Evolutionary conservation across 192 early-diverging fungal genomes (phyloP).

Genomic region (Backusella liffmaniae): DNA sequence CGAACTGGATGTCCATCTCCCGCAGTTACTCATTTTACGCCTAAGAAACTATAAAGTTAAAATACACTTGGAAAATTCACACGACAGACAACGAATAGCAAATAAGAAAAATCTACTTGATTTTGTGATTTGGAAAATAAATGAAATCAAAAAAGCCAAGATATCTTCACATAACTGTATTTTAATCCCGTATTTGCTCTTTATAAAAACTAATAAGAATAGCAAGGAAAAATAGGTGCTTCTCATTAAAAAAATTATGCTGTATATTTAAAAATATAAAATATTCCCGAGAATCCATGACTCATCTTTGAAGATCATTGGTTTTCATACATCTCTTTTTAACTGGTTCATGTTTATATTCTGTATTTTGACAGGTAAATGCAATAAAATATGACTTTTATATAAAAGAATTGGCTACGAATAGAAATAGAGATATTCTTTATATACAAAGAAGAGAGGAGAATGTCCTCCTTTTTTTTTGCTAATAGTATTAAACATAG

Average conservation of each 20-base stretch:
- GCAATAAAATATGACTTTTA: neutral
- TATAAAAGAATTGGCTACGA: neutral
- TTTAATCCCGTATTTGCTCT: neutral
- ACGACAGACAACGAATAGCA: neutral
- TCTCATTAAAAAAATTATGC: neutral
- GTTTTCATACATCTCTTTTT: neutral
- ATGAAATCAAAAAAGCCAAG: neutral
- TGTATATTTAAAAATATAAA: neutral
- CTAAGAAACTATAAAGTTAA: neutral
- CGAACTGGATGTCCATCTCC: neutral
- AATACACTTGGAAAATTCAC: neutral
- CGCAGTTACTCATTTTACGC: neutral
- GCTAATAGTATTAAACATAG: neutral
- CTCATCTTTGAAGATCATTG: neutral
- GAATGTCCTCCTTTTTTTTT: neutral
- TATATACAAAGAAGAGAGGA: neutral
- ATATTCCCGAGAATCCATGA: neutral
- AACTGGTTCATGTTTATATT: neutral
- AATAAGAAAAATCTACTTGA: neutral
- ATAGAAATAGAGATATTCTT: neutral
- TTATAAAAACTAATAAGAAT: neutral
- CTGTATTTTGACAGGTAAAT: neutral
- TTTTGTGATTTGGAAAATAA: neutral
- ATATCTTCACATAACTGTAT: neutral
- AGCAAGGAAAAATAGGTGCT: neutral